Conservation (phyloP, 164 flowering plant genomes). For the Hamamelis virginiana region DNA sequence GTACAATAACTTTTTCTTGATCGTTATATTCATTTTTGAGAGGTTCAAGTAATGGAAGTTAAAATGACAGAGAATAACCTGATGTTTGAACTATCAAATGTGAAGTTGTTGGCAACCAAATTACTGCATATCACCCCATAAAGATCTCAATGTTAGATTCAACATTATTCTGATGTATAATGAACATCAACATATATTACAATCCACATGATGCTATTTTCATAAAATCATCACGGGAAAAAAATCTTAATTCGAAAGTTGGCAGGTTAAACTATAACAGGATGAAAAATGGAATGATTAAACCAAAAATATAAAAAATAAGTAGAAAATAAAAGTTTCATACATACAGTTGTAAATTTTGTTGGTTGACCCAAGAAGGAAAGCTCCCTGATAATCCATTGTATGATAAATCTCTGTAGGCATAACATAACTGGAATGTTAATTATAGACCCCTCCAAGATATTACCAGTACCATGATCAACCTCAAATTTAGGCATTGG, state of each 20-base stretch:
- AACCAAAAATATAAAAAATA: no score
- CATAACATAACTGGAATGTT: neutral
- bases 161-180: neutral
- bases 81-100: constrained; percentile 30
- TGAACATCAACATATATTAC: neutral
- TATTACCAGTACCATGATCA: no score
- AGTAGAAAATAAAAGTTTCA: no score
- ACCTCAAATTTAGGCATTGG: no score
- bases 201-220: no score
- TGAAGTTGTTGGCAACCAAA: constrained; percentile 67
- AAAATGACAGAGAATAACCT: constrained; percentile 32
- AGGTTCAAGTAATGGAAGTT: no score
- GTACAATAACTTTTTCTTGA: no score
- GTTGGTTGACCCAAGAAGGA: constrained; percentile 59
- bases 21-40: no score
- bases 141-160: constrained; percentile 2
- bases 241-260: no score
- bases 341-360: constrained; percentile 56
- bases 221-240: no score
- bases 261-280: no score
- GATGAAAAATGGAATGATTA: no score
- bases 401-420: constrained; percentile 82
- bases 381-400: constrained; percentile 63
- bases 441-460: neutral
- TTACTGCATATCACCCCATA: constrained; percentile 41